A percentile compares a stretch with the other conserved stretches of the same genome.
phyloP scores from a whole-genome alignment of 164 flowering plant genomes.

The Umbilicus rupestris region DNA sequence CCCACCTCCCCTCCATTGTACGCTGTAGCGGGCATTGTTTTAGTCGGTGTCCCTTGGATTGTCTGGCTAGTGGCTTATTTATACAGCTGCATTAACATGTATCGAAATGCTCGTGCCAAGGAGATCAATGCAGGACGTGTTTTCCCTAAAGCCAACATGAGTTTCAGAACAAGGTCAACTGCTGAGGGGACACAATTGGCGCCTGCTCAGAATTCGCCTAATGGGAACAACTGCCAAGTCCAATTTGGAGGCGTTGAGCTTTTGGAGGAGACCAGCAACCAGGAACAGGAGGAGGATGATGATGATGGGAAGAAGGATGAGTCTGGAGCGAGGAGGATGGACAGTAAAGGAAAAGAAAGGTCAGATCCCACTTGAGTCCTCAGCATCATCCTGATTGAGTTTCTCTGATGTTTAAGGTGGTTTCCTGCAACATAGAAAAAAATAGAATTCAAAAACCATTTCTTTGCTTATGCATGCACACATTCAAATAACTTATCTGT shows the following conservation, averaged over 20 bases:
- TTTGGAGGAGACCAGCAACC: background rate
- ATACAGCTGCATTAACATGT: conserved; percentile 3
- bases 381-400: background rate
- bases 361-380: background rate
- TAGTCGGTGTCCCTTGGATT: conserved; percentile 2
- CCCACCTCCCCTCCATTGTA: background rate
- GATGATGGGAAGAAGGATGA: background rate
- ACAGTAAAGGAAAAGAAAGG: background rate
- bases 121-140: background rate
- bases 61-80: background rate
- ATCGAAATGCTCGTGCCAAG: background rate
- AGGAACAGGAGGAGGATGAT: background rate
- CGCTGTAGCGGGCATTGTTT: background rate
- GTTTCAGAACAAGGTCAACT: too few species aligned
- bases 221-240: background rate
- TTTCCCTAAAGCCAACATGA: background rate
- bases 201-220: background rate
- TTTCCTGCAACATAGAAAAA: too few species aligned
- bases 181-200: too few species aligned
- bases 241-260: background rate
- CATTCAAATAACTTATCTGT: too few species aligned
- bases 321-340: too few species aligned
- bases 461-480: too few species aligned
- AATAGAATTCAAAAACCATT: too few species aligned
- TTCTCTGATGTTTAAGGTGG: too few species aligned